Evolutionary conservation across 345 rosid genomes (phyloP).

Genomic region (Gossypium sturtianum): DNA sequence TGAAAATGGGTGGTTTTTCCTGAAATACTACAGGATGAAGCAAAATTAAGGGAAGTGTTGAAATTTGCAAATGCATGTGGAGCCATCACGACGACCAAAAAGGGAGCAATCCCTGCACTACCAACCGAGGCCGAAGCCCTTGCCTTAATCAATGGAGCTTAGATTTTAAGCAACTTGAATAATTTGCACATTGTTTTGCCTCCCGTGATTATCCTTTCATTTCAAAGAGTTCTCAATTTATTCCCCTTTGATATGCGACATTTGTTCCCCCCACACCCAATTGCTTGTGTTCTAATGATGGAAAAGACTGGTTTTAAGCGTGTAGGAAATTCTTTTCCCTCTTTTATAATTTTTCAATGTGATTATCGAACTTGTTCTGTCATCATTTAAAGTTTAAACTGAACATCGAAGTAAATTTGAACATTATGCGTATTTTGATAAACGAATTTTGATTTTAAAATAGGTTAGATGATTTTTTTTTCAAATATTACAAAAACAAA

Average conservation of each 20-base stretch:
- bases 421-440: no score
- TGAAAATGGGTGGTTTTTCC: not conserved
- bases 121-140: constrained; percentile 62
- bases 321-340: not conserved
- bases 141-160: constrained; percentile 29
- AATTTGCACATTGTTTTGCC: not conserved
- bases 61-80: constrained; percentile 91
- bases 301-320: not conserved
- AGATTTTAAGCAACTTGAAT: not conserved
- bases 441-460: no score
- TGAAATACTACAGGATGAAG: constrained; percentile 47
- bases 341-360: not conserved
- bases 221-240: not conserved
- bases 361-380: not conserved
- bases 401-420: no score
- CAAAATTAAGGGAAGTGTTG: constrained; percentile 62
- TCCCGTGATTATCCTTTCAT: not conserved
- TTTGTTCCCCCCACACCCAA: not conserved
- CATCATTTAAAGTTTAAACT: not conserved
- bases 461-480: no score
- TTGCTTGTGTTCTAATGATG: not conserved
- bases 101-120: constrained; percentile 98
- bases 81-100: constrained; percentile 94
- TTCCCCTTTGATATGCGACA: not conserved
- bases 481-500: no score